These are phyloP conservation scores for Wickerhamiella azyma DNA, from an alignment of 805 yeast genomes.

Conservation along the genomic window DNA sequence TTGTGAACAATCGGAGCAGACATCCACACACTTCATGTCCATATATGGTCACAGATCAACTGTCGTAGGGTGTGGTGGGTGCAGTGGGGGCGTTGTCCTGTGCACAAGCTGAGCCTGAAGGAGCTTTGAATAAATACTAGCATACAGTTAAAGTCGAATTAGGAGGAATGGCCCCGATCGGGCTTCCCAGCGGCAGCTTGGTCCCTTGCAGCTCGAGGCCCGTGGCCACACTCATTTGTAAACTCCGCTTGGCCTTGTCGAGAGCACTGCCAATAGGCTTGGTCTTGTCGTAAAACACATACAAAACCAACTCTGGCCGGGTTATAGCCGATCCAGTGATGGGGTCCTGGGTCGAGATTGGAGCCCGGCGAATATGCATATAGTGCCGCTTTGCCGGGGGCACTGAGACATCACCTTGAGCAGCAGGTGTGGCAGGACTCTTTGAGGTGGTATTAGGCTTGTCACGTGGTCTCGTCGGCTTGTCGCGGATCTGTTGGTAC, in stretches of 20 bases:
- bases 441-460: not conserved
- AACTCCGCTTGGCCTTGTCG: slow-evolving; percentile 1
- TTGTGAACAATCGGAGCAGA: not conserved
- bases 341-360: slow-evolving; percentile 9
- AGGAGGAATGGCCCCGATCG: slow-evolving; percentile 1
- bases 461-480: not conserved
- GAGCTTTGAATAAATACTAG: not conserved
- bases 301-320: slow-evolving; percentile 14
- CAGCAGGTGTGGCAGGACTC: slow-evolving; percentile 10
- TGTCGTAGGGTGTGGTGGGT: not conserved
- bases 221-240: not conserved
- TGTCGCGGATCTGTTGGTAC: not conserved
- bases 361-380: slow-evolving; percentile 19
- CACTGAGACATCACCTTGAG: slow-evolving; percentile 27
- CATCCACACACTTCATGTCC: not conserved
- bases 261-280: slow-evolving; percentile 6
- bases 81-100: too few species aligned
- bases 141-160: not conserved
- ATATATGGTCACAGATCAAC: not conserved
- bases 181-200: not conserved
- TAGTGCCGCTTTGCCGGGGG: slow-evolving; percentile 23
- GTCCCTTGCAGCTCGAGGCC: not conserved
- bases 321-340: slow-evolving; percentile 7
- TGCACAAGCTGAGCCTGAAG: too few species aligned
- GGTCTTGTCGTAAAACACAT: slow-evolving; percentile 15